These are phyloP conservation scores for Zymoseptoria ardabiliae DNA, from an alignment of 2,329 filamentous ascomycete species.

Conservation along the genomic window DNA sequence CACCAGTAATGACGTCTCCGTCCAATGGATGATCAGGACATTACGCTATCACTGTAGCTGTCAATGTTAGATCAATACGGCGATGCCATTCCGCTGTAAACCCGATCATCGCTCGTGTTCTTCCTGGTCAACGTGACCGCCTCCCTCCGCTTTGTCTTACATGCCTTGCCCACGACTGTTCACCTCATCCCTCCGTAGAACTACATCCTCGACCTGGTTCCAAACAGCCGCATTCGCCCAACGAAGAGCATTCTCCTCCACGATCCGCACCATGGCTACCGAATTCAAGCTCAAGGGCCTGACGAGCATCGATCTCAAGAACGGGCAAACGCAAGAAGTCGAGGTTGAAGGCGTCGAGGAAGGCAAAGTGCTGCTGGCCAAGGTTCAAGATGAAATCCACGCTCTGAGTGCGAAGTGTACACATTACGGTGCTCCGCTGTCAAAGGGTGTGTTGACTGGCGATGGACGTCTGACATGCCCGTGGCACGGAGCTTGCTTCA, in stretches of 20 bases:
- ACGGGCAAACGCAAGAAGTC: conserved; percentile 77
- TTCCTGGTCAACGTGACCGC: neutral
- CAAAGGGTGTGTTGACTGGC: conserved; percentile 74
- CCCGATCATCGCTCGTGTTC: neutral
- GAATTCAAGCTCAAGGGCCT: conserved; percentile 65
- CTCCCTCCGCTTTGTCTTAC: neutral
- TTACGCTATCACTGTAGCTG: neutral
- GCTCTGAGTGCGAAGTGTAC: conserved; percentile 77
- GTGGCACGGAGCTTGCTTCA: conserved; percentile 98
- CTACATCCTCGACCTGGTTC: neutral
- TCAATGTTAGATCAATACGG: neutral
- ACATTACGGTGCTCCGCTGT: conserved; percentile 86
- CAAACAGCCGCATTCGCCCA: neutral
- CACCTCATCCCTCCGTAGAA: neutral
- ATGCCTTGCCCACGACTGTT: neutral
- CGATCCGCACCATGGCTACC: conserved; percentile 35
- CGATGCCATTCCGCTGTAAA: neutral
- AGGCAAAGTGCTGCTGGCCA: conserved; percentile 79
- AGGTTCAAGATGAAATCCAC: conserved; percentile 66
- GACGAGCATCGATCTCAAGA: conserved; percentile 63
- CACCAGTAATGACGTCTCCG: neutral
- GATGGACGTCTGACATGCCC: conserved; percentile 84
- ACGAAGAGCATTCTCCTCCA: conserved; percentile 15
- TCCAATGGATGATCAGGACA: neutral
- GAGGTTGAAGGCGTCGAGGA: conserved; percentile 84